Conservation (phyloP, 176 grass and related monocot species). For the Poa annua region DNA sequence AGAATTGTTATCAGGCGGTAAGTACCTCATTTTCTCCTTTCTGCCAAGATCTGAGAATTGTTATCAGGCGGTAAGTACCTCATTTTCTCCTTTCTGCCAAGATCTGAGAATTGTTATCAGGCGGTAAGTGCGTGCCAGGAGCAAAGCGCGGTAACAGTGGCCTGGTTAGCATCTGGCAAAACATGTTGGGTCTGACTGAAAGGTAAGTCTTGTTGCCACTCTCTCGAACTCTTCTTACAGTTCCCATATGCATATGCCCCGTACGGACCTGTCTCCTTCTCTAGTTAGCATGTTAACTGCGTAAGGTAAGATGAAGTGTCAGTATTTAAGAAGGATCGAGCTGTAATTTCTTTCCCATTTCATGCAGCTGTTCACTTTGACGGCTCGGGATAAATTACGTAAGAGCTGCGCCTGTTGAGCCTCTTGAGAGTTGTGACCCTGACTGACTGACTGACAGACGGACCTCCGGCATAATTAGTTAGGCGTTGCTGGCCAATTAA, state of each 20-base stretch:
- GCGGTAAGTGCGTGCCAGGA: neutral
- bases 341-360: neutral
- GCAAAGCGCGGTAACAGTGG: neutral
- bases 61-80: neutral
- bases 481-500: slow-evolving; percentile 3
- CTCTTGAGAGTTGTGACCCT: neutral
- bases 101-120: neutral
- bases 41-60: neutral
- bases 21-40: neutral
- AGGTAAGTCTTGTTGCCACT: neutral
- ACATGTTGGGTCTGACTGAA: neutral
- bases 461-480: neutral
- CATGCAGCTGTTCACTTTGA: neutral
- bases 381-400: neutral
- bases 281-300: neutral
- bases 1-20: neutral
- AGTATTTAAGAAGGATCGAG: neutral
- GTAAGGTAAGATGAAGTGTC: neutral
- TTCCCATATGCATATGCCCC: neutral
- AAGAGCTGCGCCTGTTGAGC: neutral
- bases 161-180: neutral
- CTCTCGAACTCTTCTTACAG: neutral
- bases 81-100: neutral
- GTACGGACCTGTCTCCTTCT: neutral
- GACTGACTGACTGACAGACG: neutral